A percentile compares a stretch with the other conserved stretches of the same genome.
These are phyloP conservation scores for Aphanoascus verrucosus DNA, from an alignment of 2,329 filamentous ascomycete species.

Conservation along the genomic window DNA sequence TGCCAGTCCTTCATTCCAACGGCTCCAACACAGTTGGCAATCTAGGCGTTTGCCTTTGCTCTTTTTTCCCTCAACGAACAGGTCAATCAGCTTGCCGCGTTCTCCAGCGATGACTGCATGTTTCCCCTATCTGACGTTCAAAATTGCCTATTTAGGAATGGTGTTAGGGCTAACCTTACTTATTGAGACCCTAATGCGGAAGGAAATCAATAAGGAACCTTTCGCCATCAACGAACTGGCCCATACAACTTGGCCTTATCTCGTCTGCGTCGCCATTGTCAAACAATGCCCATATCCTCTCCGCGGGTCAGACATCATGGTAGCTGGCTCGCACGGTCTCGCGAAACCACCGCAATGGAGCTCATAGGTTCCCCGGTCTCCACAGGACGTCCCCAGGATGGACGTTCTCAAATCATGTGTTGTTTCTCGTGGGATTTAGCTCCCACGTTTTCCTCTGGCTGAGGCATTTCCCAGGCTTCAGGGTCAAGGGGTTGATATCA, in stretches of 20 bases:
- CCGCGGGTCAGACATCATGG: background rate
- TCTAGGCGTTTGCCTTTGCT: background rate
- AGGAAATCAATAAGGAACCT: slow-evolving; percentile 8
- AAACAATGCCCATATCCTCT: background rate
- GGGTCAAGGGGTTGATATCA: background rate
- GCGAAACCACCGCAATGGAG: background rate
- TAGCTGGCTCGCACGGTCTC: background rate
- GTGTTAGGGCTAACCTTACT: slow-evolving; percentile 11
- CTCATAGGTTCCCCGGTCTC: background rate
- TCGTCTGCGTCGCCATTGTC: slow-evolving; percentile 8
- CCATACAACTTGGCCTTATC: background rate
- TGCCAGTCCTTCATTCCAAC: background rate
- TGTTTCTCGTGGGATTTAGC: background rate
- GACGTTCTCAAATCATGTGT: background rate
- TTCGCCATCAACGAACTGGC: background rate
- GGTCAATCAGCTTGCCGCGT: background rate
- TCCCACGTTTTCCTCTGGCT: background rate
- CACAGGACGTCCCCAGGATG: background rate
- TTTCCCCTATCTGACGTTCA: background rate
- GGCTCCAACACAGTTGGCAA: background rate
- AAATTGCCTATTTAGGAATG: slow-evolving; percentile 10
- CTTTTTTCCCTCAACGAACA: slow-evolving; percentile 1
- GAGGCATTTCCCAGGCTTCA: slow-evolving; percentile 5
- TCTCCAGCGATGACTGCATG: background rate
- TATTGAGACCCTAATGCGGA: slow-evolving; percentile 12